Evolutionary conservation across 495 filamentous ascomycete species (phyloP).

Genomic region (Hypoxylon intermedium): DNA sequence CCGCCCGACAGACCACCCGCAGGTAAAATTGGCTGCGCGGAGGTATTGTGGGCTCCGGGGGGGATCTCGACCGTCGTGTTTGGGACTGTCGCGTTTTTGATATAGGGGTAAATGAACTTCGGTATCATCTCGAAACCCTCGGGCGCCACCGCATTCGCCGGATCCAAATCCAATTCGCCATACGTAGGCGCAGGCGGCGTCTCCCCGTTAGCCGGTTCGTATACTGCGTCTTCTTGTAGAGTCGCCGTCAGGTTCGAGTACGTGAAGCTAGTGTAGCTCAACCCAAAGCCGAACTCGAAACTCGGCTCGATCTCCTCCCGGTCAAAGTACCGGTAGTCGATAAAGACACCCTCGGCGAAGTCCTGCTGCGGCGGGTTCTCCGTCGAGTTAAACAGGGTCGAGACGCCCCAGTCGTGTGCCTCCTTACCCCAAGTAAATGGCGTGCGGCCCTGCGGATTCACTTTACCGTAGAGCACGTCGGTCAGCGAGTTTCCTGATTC

Average conservation of each 20-base stretch:
- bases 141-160: conserved; percentile 43
- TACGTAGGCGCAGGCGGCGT: conserved; percentile 44
- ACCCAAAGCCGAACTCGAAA: conserved; percentile 60
- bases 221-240: conserved; percentile 14
- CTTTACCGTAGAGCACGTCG: conserved; percentile 59
- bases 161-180: conserved; percentile 39
- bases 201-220: conserved; percentile 30
- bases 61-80: conserved; percentile 59
- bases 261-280: conserved; percentile 56
- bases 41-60: conserved; percentile 62
- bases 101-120: conserved; percentile 50
- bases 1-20: conserved; percentile 79
- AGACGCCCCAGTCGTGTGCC: conserved; percentile 56
- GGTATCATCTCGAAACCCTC: conserved; percentile 50
- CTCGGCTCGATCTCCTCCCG: conserved; percentile 51
- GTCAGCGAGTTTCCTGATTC: conserved; percentile 62
- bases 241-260: conserved; percentile 42
- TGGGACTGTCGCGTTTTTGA: conserved; percentile 39
- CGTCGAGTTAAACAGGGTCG: conserved; percentile 45
- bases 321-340: conserved; percentile 63
- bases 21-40: conserved; percentile 70
- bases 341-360: conserved; percentile 58
- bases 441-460: conserved; percentile 60
- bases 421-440: conserved; percentile 63
- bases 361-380: conserved; percentile 44